Evolutionary conservation across 768 basidiomycete species (phyloP).

Genomic region (Termitomyces sp.): DNA sequence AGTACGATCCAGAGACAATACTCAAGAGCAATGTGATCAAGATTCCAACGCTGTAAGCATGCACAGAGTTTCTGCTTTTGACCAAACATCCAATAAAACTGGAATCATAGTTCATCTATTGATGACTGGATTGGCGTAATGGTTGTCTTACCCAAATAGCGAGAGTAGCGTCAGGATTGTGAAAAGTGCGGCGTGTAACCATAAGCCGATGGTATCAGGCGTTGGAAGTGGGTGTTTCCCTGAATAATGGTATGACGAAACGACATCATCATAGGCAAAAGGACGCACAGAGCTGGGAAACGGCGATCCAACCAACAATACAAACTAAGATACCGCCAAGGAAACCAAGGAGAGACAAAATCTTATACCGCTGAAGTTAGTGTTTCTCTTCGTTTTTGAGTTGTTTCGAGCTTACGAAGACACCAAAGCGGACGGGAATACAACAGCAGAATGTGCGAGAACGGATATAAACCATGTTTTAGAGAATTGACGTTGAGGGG

Average conservation of each 20-base stretch:
- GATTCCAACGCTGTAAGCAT: constrained; percentile 37
- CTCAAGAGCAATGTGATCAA: constrained; percentile 39
- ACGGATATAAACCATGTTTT: constrained; percentile 43
- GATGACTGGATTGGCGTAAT: background rate
- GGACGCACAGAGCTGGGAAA: constrained; percentile 36
- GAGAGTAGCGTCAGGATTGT: constrained; percentile 42
- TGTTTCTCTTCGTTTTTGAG: background rate
- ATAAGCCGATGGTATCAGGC: constrained; percentile 36
- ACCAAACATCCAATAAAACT: constrained; percentile 41
- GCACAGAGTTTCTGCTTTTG: constrained; percentile 35
- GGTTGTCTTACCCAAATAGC: constrained; percentile 39
- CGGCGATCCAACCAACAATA: constrained; percentile 40
- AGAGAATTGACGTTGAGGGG: constrained; percentile 14
- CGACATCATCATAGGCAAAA: background rate
- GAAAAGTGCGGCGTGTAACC: constrained; percentile 41
- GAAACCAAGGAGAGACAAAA: constrained; percentile 38
- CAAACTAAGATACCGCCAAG: constrained; percentile 38
- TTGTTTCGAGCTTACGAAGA: constrained; percentile 35
- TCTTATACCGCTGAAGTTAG: constrained; percentile 14
- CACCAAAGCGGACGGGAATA: constrained; percentile 59
- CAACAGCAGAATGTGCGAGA: constrained; percentile 59
- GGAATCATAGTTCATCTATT: background rate
- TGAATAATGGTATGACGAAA: constrained; percentile 7
- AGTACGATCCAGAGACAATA: constrained; percentile 41
- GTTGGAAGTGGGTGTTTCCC: constrained; percentile 28